These are phyloP conservation scores for Solanum aculeatissimum DNA, from an alignment of 305 asterid species.

Conservation along the genomic window DNA sequence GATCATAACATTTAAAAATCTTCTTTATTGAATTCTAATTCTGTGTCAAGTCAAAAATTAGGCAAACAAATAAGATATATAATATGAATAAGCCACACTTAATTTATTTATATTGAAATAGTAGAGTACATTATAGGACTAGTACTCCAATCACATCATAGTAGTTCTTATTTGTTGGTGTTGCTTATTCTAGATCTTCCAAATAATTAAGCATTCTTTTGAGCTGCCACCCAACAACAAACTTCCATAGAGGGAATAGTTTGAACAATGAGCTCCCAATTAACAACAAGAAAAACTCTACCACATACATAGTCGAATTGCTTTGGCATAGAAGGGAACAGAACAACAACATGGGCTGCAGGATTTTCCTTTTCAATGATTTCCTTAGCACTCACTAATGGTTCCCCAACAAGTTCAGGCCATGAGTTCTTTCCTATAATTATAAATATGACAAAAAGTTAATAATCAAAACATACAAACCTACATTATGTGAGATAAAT, in stretches of 20 bases:
- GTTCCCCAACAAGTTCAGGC: not conserved
- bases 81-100: not conserved
- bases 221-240: too few relatives aligned
- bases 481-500: too few relatives aligned
- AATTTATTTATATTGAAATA: not conserved
- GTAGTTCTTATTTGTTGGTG: not conserved
- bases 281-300: not conserved
- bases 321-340: not conserved
- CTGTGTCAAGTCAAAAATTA: not conserved
- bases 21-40: too few relatives aligned
- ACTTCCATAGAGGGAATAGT: not conserved
- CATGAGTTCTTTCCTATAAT: not conserved
- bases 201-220: not conserved
- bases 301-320: not conserved
- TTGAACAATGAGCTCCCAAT: not conserved
- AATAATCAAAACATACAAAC: too few relatives aligned
- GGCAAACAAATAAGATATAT: not conserved
- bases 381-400: not conserved
- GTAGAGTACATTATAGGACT: not conserved
- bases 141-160: not conserved
- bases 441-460: not conserved
- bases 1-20: too few relatives aligned
- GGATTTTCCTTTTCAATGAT: not conserved
- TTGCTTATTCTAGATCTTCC: not conserved
- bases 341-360: not conserved